Evolutionary conservation across 176 grass and related monocot species (phyloP), one percentile per base, ranked within the genome.

Genomic region (Microstegium vimineum): DNA sequence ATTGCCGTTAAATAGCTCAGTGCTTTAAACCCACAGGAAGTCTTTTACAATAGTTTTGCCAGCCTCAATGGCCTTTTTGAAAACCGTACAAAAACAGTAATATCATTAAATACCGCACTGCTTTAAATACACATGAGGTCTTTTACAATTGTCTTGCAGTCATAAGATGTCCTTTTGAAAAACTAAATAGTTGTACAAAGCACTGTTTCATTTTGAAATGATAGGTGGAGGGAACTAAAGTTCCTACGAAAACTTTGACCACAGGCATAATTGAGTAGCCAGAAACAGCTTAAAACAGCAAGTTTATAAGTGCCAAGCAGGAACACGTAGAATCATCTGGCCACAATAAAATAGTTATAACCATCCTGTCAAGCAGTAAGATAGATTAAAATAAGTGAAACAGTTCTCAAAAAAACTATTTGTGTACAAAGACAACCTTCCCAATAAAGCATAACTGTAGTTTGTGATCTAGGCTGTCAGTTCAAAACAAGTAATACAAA

Each of bases 291-390:
- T 77, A 92, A 94, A 91, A 89, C 41, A 85, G 68, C 85, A 88
- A 80, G 88, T 82, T 78, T 83, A 85, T 81, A 83, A 82, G 74
- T 88, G 77, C 36, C 84, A 84, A 81, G 86, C 86, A 88, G 82
- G 90, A 89, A 94, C 79, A 86, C 18, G 90, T 74, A 86, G 87
- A 91, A 90, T 92, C 93, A 94, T 90, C 90, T 80, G 47, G 82
- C 87, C 93, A 94, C 69, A 92, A 78, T 89, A 88, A 90, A 94
- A 88, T 81, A 90, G 82, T 73, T 90, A 83, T 81, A 90, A 85
- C 79, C 87, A 83, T 78, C 93, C 86, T 92, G 87, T 81, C 74
- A 88, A 88, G 65, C 79, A 94, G 82, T 87, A 90, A 90, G 60
- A 86, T 90, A 76, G 78, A 85, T 80, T 76, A 74, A 85, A 80